Evolutionary conservation across 2,329 filamentous ascomycete species (phyloP), one percentile per base, ranked within the genome.

Genomic region (Plectosphaerella sp.): DNA sequence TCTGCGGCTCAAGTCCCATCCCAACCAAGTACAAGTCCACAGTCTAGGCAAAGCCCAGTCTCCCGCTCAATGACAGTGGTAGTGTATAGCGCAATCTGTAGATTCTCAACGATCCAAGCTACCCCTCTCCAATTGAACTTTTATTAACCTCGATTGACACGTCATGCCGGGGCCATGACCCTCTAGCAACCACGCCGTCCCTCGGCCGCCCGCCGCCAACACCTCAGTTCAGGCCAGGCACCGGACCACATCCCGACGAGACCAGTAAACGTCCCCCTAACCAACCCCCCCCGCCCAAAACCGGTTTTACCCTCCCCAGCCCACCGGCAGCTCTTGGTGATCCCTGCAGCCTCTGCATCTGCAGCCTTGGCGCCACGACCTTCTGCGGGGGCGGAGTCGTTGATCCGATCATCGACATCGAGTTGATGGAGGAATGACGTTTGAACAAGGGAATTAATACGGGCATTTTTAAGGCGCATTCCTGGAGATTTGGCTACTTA

Each of bases 141-240:
- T n/a, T n/a, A n/a, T n/a, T n/a, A n/a, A 3, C 22, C 3, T 22
- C 22, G 22, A 22, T 33, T 33, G 28, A 33, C 28, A 33, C 28
- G 28, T 33, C 28, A 33, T 33, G 11, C 8, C 28, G 8, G 22
- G 22, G 22, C 11, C 28, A 33, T 10, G 2, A 9, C 28, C 28
- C 11, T 68, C 11, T 53, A 57, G 36, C 8, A 33, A 9, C 28
- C 28, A 46, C 37, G 9, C 48, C 45, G 24, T 8, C 45, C 22
- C 18, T 18, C 36, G 14, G 33, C 61, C 55, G 9, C 42, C 64
- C 3, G 46, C 64, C 14, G 51, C 63, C 0, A 58, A 65, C 5
- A 59, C 54, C 15, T 51, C 16, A 39, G 9, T 39, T 18, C 37
- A 39, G 37, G 37, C 37, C 28, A 33, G 28, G 28, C 8, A 33